These are phyloP conservation scores for Waltergamsia citrina DNA, from an alignment of 2,329 filamentous ascomycete species.

Conservation along the genomic window DNA sequence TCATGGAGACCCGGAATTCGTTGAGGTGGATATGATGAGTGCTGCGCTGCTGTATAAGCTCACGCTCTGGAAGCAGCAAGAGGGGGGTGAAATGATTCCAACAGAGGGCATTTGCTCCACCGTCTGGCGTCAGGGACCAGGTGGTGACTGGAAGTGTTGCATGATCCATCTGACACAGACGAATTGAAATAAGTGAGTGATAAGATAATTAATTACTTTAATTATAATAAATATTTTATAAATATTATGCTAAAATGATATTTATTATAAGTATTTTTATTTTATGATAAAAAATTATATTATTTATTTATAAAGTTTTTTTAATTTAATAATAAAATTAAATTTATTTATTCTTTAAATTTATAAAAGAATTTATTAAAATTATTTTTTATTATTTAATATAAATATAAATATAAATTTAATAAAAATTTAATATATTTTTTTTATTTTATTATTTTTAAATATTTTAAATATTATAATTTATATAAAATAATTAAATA, in stretches of 20 bases:
- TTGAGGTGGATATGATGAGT: slow-evolving; percentile 26
- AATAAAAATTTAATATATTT: background rate
- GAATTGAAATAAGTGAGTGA: background rate
- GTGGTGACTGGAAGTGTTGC: slow-evolving; percentile 23
- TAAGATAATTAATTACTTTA: background rate
- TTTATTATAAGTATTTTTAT: background rate
- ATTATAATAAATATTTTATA: background rate
- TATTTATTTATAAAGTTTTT: background rate
- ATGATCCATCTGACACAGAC: slow-evolving; percentile 21
- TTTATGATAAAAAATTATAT: background rate
- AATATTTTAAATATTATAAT: background rate
- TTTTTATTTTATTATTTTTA: background rate
- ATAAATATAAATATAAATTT: background rate
- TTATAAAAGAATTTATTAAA: slow-evolving; percentile 1
- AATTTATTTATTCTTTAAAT: background rate
- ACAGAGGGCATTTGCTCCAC: slow-evolving; percentile 23
- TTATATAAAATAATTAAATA: background rate
- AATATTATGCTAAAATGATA: background rate
- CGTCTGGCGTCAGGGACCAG: slow-evolving; percentile 20
- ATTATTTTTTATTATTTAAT: background rate
- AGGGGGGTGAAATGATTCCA: slow-evolving; percentile 16
- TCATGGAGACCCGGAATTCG: slow-evolving; percentile 22
- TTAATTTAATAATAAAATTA: background rate
- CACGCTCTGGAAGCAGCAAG: slow-evolving; percentile 19
- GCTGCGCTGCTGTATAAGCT: slow-evolving; percentile 19